Percentiles rank a stretch among this genome's conserved stretches.
Conservation (phyloP, 1,284 basidiomycete species). For the Cutaneotrichosporon sp. region DNA sequence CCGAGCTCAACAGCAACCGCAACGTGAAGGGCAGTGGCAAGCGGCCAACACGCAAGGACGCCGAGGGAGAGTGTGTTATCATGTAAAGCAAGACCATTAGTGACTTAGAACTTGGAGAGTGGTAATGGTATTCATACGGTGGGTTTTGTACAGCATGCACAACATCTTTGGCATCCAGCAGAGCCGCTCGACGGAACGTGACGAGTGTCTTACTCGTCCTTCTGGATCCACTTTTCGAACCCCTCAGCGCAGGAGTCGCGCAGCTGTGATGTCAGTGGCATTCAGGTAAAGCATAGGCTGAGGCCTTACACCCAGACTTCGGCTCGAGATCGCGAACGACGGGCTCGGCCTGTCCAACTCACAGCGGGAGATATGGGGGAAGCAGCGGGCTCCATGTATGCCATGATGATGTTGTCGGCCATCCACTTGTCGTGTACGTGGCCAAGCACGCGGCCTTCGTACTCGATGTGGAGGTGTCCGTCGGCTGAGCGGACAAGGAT, state of each 20-base stretch:
- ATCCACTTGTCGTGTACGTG: conserved; percentile 43
- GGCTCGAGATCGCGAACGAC: too few species aligned
- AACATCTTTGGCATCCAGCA: neutral
- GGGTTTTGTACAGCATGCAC: conserved; percentile 13
- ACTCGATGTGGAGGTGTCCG: conserved; percentile 8
- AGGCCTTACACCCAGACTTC: too few species aligned
- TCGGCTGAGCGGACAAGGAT: conserved; percentile 42
- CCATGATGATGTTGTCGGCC: conserved; percentile 46
- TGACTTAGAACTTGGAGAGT: neutral
- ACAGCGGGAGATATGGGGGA: conserved; percentile 39
- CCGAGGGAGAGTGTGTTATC: conserved; percentile 84
- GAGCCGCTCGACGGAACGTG: neutral
- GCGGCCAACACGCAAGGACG: conserved; percentile 84
- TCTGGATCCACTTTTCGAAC: neutral
- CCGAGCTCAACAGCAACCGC: conserved; percentile 57
- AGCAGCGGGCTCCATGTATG: conserved; percentile 47
- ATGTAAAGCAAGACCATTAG: conserved; percentile 49
- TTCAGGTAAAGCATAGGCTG: too few species aligned
- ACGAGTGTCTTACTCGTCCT: neutral
- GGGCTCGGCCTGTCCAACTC: neutral
- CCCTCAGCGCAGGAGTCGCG: conserved; percentile 2
- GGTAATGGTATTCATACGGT: conserved; percentile 4
- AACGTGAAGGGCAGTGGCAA: conserved; percentile 52
- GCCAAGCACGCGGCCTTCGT: conserved; percentile 46
- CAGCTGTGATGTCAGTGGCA: conserved; percentile 2